A percentile compares a stretch with the other conserved stretches of the same genome.
Evolutionary conservation across 768 basidiomycete species (phyloP).

Genomic region (Trametes cubensis): DNA sequence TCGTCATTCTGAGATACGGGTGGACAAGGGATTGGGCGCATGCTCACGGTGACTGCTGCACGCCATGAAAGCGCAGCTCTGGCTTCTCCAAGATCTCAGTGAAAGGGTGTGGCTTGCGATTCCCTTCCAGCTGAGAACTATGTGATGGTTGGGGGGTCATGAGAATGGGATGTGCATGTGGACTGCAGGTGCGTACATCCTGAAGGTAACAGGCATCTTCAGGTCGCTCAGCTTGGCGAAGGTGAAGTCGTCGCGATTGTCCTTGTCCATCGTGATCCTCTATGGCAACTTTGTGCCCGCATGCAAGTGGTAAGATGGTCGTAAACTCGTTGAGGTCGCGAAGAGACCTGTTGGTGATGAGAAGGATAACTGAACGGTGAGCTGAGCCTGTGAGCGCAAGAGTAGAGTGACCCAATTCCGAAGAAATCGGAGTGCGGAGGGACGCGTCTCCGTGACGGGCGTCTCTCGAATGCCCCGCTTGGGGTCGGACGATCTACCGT

Average conservation of each 20-base stretch:
- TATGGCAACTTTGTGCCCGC: neutral
- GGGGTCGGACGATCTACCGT: conserved; percentile 2
- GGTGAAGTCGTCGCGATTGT: conserved; percentile 84
- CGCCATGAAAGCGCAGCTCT: conserved; percentile 80
- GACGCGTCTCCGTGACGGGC: conserved; percentile 9
- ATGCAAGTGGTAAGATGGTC: neutral
- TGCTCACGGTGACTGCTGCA: conserved; percentile 77
- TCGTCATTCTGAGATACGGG: conserved; percentile 25
- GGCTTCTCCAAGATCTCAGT: conserved; percentile 84
- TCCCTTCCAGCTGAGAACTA: conserved; percentile 87
- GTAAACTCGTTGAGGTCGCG: no score
- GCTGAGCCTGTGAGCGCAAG: neutral
- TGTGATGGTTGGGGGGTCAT: neutral
- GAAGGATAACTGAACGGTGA: neutral
- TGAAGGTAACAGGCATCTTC: conserved; percentile 83
- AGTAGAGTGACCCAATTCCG: conserved; percentile 6
- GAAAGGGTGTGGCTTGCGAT: conserved; percentile 67
- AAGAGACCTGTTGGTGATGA: no score
- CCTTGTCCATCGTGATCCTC: conserved; percentile 51
- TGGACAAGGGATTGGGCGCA: conserved; percentile 6
- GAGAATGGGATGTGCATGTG: neutral
- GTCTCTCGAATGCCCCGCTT: neutral
- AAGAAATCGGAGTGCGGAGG: conserved; percentile 7
- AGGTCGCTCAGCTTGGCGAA: conserved; percentile 91
- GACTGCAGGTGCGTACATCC: conserved; percentile 58